Percentiles rank a stretch among this genome's conserved stretches.
These are phyloP conservation scores for Daedaleopsis sinensis DNA, from an alignment of 768 basidiomycete species.

Conservation along the genomic window DNA sequence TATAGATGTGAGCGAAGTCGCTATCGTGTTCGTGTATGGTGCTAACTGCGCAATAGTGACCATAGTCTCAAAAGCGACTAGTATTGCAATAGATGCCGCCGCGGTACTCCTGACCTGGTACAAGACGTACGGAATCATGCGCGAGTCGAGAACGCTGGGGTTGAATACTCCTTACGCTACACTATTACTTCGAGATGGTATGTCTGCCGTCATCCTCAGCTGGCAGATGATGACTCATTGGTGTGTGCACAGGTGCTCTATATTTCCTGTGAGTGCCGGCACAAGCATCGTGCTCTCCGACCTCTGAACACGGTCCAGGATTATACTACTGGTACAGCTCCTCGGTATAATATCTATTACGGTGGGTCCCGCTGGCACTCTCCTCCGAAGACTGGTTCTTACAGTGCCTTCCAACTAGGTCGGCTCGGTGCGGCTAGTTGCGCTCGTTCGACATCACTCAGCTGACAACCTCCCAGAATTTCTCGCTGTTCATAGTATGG, in stretches of 20 bases:
- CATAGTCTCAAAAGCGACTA: neutral
- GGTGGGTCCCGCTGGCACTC: neutral
- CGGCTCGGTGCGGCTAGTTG: conserved; percentile 1
- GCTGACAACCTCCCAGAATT: neutral
- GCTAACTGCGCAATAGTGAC: conserved; percentile 3
- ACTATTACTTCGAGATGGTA: conserved; percentile 19
- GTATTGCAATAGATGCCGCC: conserved; percentile 3
- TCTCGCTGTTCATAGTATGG: conserved; percentile 19
- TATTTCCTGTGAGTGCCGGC: conserved; percentile 13
- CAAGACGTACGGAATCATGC: conserved; percentile 13
- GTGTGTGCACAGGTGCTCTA: conserved; percentile 3
- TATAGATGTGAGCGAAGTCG: neutral
- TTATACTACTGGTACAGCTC: conserved; percentile 14
- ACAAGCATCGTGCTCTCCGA: neutral
- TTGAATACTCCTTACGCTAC: conserved; percentile 15
- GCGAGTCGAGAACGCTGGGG: conserved; percentile 10
- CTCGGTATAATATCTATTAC: conserved; percentile 9
- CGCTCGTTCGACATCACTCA: too few relatives aligned
- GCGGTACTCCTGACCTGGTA: conserved; percentile 16
- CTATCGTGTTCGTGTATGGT: neutral
- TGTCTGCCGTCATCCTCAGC: neutral
- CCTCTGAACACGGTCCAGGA: neutral
- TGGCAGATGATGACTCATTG: too few relatives aligned
- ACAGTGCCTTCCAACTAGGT: neutral
- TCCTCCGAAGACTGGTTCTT: neutral